Base-by-base conservation (phyloP, 495 filamentous ascomycete species). In the Glonium stellatum region DNA sequence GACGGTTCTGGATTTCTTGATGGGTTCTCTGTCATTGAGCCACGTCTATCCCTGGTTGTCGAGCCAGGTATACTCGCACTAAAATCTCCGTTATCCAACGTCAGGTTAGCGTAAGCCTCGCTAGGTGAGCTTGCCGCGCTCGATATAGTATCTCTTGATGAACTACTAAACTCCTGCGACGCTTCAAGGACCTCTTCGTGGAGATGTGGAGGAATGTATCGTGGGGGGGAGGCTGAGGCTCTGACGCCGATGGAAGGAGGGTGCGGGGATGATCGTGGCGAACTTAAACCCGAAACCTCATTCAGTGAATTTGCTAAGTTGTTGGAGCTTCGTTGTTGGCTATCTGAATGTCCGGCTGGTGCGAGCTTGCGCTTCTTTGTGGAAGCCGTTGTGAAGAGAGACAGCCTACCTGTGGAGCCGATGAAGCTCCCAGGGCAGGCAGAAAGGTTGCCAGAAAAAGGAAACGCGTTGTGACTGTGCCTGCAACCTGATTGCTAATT, bases 321-420 rank as follows among this genome's bases (percentile, higher is more conserved):
- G 57, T 41, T 53, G 11, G 59, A 66, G 56, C 67, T 69, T 69
- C 71, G 53, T 36, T 59, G 25, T 8, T 31, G 25, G 23, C 58
- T 41, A 35, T 53, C 37, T 44, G 60, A 62, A 21, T 11, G 23
- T 78, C 77, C 72, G 80, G 60, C 13, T 5, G 65, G 81, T 67
- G 80, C 84, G 75, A 91, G 81, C 81, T 87, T 90, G 73, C 89
- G 82, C 84, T 90, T 90, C 86, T 95, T 95, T 80, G 80, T 80
- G 77, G 87, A 88, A 84, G 88, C 88, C 88, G 87, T 91, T 72
- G 81, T 91, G 87, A 82, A 82, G 75, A 80, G 67, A 54, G 57
- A 62, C 53, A 35, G 61, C 64, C 60, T 61, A 48, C 59, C 63
- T 39, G 47, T 63, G 64, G 65, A 65, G 65, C 65, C 59, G 51